phyloP scores from a whole-genome alignment of 2,329 filamentous ascomycete species.

The Calycina marina region DNA sequence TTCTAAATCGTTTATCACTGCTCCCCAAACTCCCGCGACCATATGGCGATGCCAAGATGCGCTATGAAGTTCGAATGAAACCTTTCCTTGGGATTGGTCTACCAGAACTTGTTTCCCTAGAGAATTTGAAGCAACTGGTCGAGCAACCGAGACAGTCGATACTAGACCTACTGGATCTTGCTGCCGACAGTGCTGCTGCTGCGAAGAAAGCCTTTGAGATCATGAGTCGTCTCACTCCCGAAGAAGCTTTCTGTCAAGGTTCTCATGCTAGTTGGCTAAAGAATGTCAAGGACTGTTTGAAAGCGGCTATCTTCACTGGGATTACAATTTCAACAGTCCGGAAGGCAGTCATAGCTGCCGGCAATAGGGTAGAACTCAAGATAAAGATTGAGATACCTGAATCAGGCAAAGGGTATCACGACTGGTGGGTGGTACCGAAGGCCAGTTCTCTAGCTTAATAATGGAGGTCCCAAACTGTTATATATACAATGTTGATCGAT shows the following conservation, averaged over 20 bases:
- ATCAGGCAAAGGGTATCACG: conserved; percentile 41
- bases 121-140: conserved; percentile 32
- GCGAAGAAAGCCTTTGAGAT: conserved; percentile 41
- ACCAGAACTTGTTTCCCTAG: conserved; percentile 40
- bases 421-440: conserved; percentile 49
- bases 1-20: conserved; percentile 27
- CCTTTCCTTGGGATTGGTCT: conserved; percentile 46
- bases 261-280: conserved; percentile 47
- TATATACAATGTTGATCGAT: no score
- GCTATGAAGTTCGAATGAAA: conserved; percentile 59
- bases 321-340: conserved; percentile 47
- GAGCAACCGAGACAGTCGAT: conserved; percentile 26
- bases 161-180: conserved; percentile 21
- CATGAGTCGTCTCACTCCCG: conserved; percentile 34
- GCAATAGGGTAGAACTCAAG: conserved; percentile 14
- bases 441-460: no score
- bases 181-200: conserved; percentile 20
- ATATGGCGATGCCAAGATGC: conserved; percentile 40
- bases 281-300: conserved; percentile 44
- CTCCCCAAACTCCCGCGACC: conserved; percentile 28
- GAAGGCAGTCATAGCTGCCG: conserved; percentile 33
- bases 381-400: conserved; percentile 38
- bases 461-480: no score
- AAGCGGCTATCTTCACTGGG: conserved; percentile 56
- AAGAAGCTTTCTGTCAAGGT: conserved; percentile 39